phyloP scores from a whole-genome alignment of 345 rosid species.

The Dimocarpus longan region DNA sequence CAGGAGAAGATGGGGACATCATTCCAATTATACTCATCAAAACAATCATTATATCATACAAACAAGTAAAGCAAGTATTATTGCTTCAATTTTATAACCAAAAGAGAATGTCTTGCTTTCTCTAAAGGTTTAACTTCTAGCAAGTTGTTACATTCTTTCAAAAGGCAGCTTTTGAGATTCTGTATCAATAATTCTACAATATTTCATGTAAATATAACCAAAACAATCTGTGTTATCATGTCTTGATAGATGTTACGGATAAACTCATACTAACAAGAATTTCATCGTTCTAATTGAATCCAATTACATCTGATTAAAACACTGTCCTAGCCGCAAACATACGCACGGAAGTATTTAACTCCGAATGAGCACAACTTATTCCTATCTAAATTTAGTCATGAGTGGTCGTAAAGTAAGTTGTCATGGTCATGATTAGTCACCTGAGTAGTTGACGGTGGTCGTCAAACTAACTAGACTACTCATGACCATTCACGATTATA shows the following conservation, averaged over 20 bases:
- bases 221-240: neutral
- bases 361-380: no score
- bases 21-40: neutral
- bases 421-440: no score
- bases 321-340: no score
- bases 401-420: no score
- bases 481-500: neutral
- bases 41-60: neutral
- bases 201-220: neutral
- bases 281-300: no score
- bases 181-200: neutral
- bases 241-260: no score
- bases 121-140: neutral
- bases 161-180: neutral
- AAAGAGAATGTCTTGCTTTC: slow-evolving; percentile 6
- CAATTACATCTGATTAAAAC: no score
- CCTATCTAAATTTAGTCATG: no score
- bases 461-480: neutral
- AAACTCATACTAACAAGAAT: no score
- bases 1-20: neutral
- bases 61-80: neutral
- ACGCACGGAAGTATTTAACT: no score
- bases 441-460: neutral
- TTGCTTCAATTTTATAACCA: neutral
- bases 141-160: neutral